A percentile compares a stretch with the other conserved stretches of the same genome.
Conservation (phyloP, 345 rosid species). For the Brassica nigra region DNA sequence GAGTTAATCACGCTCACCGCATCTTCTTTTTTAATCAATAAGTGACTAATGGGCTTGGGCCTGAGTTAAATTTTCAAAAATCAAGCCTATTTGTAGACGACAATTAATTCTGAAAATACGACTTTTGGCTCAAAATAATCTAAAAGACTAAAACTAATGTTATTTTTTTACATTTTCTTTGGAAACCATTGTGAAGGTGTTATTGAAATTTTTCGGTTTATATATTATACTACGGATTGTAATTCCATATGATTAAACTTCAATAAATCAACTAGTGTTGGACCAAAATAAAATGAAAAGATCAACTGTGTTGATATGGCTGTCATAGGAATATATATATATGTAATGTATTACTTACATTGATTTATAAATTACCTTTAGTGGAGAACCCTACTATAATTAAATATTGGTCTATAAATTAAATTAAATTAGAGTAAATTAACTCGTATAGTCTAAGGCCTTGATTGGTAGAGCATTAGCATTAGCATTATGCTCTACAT, state of each 20-base stretch:
- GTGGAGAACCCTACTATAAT: neutral
- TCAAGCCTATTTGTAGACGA: neutral
- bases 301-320: neutral
- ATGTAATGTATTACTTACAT: neutral
- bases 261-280: neutral
- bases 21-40: neutral
- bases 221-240: neutral
- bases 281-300: neutral
- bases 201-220: neutral
- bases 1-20: slow-evolving; percentile 57
- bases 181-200: neutral
- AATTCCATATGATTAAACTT: neutral
- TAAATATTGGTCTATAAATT: no score
- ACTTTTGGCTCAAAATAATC: no score
- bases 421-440: slow-evolving; percentile 21
- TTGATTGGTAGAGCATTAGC: no score
- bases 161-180: neutral
- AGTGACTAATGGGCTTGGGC: neutral
- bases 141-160: no score
- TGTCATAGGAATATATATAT: neutral
- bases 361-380: neutral
- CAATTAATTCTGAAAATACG: neutral
- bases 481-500: no score
- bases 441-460: no score
- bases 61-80: neutral